phyloP scores from a whole-genome alignment of 176 grass and related monocot species.

The Rhynchospora pubera region DNA sequence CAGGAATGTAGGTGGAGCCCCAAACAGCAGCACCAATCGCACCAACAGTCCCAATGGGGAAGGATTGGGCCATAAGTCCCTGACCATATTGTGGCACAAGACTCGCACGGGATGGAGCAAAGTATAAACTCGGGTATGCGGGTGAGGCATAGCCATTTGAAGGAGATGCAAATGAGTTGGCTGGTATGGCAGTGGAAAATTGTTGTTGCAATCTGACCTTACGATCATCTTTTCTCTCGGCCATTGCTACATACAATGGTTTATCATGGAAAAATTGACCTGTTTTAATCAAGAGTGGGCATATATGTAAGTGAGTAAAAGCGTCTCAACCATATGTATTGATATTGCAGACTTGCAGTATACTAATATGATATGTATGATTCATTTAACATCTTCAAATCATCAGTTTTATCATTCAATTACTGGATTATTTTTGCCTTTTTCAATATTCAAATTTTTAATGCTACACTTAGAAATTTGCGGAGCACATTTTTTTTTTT shows the following conservation, averaged over 20 bases:
- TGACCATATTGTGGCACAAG: slow-evolving; percentile 38
- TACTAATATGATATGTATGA: not conserved
- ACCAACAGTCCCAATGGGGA: not conserved
- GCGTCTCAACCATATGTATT: not conserved
- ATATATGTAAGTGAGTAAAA: not conserved
- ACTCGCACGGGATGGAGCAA: slow-evolving; percentile 41
- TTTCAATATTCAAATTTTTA: not conserved
- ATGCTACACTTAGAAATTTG: not conserved
- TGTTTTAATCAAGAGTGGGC: slow-evolving; percentile 18
- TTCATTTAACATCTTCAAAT: not conserved
- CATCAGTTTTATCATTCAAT: not conserved
- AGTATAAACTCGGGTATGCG: slow-evolving; percentile 44
- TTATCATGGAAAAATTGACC: slow-evolving; percentile 76
- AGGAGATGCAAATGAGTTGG: slow-evolving; percentile 36
- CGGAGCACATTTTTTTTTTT: no score
- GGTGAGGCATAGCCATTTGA: slow-evolving; percentile 48
- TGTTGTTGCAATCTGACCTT: slow-evolving; percentile 42
- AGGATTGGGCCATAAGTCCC: slow-evolving; percentile 37
- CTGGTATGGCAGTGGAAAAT: slow-evolving; percentile 43
- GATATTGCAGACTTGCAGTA: not conserved
- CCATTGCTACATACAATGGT: slow-evolving; percentile 73
- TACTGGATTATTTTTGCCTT: not conserved
- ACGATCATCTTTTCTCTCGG: slow-evolving; percentile 79
- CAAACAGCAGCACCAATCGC: not conserved
- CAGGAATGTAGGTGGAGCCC: not conserved